Evolutionary conservation across 2,329 filamentous ascomycete genomes (phyloP).

Genomic region (Fusarium albidum): DNA sequence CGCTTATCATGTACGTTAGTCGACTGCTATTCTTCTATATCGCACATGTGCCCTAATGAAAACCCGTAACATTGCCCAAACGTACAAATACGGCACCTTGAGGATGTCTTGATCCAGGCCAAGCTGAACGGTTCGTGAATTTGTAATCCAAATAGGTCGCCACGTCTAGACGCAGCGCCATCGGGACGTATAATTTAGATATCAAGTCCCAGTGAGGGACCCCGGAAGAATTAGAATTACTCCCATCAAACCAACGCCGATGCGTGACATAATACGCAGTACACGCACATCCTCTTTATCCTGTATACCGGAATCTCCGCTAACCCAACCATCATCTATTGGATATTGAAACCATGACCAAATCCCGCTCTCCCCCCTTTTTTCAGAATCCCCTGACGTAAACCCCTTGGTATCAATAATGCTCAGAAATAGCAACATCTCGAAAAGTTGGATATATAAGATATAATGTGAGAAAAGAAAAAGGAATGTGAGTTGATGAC

Average conservation of each 20-base stretch:
- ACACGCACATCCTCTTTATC: conserved; percentile 22
- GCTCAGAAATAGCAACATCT: conserved; percentile 14
- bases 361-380: conserved; percentile 19
- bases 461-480: conserved; percentile 19
- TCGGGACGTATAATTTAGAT: background rate
- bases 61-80: too few relatives aligned
- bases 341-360: conserved; percentile 16
- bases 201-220: background rate
- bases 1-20: too few relatives aligned
- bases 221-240: conserved; percentile 14
- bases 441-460: conserved; percentile 27
- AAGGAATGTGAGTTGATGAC: conserved; percentile 9
- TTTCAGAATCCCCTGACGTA: conserved; percentile 24
- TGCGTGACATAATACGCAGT: conserved; percentile 7
- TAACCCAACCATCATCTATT: conserved; percentile 24
- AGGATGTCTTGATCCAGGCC: too few relatives aligned
- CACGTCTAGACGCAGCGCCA: conserved; percentile 6
- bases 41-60: too few relatives aligned
- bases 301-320: conserved; percentile 19
- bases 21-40: too few relatives aligned
- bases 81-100: too few relatives aligned
- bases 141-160: conserved; percentile 9
- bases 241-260: conserved; percentile 23
- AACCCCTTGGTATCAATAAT: conserved; percentile 40
- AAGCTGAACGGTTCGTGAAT: conserved; percentile 3